phyloP scores from a whole-genome alignment of 2,329 filamentous ascomycete genomes.

The Sarocladium strictum region DNA sequence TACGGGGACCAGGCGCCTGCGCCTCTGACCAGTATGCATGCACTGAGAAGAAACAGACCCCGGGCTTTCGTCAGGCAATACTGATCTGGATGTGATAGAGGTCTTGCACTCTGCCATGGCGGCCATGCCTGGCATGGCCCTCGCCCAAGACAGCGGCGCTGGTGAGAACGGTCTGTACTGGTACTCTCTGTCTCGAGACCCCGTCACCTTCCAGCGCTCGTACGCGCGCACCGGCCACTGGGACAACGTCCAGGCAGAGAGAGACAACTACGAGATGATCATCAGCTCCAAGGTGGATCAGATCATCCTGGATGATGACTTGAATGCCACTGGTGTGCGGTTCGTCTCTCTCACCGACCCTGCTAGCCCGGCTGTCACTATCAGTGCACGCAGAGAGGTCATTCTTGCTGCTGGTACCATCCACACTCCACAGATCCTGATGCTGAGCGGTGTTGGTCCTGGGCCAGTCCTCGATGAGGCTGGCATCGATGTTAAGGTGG shows the following conservation, averaged over 20 bases:
- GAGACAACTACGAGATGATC: conserved; percentile 21
- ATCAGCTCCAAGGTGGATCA: conserved; percentile 17
- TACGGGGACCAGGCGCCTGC: conserved; percentile 13
- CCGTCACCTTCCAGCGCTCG: conserved; percentile 16
- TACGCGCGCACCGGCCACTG: conserved; percentile 22
- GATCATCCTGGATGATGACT: conserved; percentile 17
- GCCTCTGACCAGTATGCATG: conserved; percentile 13
- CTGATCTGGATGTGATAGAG: conserved; percentile 10
- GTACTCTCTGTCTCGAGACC: conserved; percentile 20
- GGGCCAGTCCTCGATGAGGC: conserved; percentile 25
- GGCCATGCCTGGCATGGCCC: conserved; percentile 19
- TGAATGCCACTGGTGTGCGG: conserved; percentile 21
- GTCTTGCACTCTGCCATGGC: conserved; percentile 19
- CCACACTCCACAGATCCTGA: conserved; percentile 34
- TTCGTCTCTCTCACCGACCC: conserved; percentile 19
- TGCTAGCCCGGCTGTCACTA: conserved; percentile 14
- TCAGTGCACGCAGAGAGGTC: conserved; percentile 26
- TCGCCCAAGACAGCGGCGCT: conserved; percentile 18
- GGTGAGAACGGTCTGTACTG: conserved; percentile 22
- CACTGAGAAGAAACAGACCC: too few species aligned
- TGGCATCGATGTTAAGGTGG: conserved; percentile 29
- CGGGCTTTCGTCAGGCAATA: too few species aligned
- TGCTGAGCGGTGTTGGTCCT: conserved; percentile 38
- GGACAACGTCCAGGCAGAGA: conserved; percentile 14
- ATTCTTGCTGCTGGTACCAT: conserved; percentile 30